Conservation (phyloP, 2,329 filamentous ascomycete genomes). For the Trichoderma sp. region DNA sequence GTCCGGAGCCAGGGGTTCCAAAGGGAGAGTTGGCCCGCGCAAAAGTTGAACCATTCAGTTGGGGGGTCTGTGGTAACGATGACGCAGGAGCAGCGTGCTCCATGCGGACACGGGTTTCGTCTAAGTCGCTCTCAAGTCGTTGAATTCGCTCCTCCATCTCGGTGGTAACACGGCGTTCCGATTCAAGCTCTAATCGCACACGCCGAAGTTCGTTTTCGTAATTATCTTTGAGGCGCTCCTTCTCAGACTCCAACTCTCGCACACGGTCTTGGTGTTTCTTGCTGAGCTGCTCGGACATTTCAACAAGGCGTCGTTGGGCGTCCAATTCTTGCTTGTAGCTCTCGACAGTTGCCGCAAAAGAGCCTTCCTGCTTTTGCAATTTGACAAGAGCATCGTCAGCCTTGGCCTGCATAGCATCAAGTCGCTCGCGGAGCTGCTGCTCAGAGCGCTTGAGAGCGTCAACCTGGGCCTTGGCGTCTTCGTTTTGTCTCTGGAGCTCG, state of each 20-base stretch:
- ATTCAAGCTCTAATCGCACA: slow-evolving; percentile 56
- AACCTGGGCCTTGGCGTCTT: slow-evolving; percentile 74
- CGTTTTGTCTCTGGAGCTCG: slow-evolving; percentile 82
- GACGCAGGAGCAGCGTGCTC: slow-evolving; percentile 43
- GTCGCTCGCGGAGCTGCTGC: slow-evolving; percentile 71
- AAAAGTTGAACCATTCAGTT: slow-evolving; percentile 54
- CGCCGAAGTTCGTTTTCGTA: slow-evolving; percentile 59
- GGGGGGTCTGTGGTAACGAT: slow-evolving; percentile 59
- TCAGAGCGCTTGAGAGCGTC: slow-evolving; percentile 79
- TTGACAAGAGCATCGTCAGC: slow-evolving; percentile 79
- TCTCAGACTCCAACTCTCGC: slow-evolving; percentile 65
- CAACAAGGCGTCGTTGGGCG: slow-evolving; percentile 73
- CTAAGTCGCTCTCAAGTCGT: slow-evolving; percentile 52
- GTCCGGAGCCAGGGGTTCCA: slow-evolving; percentile 57
- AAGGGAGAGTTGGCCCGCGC: slow-evolving; percentile 59
- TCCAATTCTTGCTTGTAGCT: slow-evolving; percentile 85
- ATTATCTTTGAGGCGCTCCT: slow-evolving; percentile 59
- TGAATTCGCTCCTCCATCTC: slow-evolving; percentile 49
- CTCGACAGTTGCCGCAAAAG: slow-evolving; percentile 77
- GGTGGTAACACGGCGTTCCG: slow-evolving; percentile 46
- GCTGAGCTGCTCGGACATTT: slow-evolving; percentile 75
- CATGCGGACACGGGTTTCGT: slow-evolving; percentile 49
- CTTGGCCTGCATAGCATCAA: slow-evolving; percentile 82
- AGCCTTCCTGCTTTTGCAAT: slow-evolving; percentile 82
- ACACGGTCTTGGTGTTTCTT: slow-evolving; percentile 69